Conservation (phyloP, 2,329 filamentous ascomycete species). For the Fusarium sp. region DNA sequence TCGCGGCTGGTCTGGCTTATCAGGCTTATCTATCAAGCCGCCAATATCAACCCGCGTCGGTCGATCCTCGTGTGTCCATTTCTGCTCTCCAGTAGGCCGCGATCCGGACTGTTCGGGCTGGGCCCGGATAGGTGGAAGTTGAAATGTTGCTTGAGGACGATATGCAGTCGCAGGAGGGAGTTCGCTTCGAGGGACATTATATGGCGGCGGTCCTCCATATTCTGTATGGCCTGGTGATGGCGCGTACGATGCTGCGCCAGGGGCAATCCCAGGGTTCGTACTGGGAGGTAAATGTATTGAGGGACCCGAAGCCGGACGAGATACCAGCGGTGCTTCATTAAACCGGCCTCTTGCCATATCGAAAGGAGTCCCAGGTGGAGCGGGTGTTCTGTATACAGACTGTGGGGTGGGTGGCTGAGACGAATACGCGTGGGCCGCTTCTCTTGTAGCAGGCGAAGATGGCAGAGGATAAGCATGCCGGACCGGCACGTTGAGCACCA, state of each 20-base stretch:
- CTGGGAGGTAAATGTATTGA: conserved; percentile 50
- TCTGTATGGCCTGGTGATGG: conserved; percentile 58
- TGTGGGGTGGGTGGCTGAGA: conserved; percentile 48
- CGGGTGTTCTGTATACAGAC: conserved; percentile 55
- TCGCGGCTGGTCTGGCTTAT: conserved; percentile 49
- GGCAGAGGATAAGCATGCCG: conserved; percentile 56
- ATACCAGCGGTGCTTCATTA: conserved; percentile 47
- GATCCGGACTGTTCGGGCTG: conserved; percentile 47
- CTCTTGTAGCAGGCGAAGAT: conserved; percentile 58
- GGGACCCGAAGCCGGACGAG: conserved; percentile 40
- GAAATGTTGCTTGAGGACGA: conserved; percentile 52
- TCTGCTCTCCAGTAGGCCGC: conserved; percentile 30
- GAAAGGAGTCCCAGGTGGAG: conserved; percentile 60
- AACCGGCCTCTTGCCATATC: conserved; percentile 58
- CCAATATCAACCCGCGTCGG: conserved; percentile 68
- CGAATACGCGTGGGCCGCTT: conserved; percentile 57
- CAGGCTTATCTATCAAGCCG: conserved; percentile 69
- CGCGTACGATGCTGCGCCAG: conserved; percentile 52
- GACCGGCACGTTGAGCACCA: conserved; percentile 56
- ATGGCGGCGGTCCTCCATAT: conserved; percentile 59
- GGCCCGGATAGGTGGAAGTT: conserved; percentile 61
- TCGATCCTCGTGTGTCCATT: conserved; percentile 61
- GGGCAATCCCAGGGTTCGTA: conserved; percentile 39
- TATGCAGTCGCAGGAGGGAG: conserved; percentile 51
- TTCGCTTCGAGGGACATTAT: conserved; percentile 67